Base-by-base conservation (phyloP, 2,329 filamentous ascomycete genomes). In the Balansia obtecta region DNA sequence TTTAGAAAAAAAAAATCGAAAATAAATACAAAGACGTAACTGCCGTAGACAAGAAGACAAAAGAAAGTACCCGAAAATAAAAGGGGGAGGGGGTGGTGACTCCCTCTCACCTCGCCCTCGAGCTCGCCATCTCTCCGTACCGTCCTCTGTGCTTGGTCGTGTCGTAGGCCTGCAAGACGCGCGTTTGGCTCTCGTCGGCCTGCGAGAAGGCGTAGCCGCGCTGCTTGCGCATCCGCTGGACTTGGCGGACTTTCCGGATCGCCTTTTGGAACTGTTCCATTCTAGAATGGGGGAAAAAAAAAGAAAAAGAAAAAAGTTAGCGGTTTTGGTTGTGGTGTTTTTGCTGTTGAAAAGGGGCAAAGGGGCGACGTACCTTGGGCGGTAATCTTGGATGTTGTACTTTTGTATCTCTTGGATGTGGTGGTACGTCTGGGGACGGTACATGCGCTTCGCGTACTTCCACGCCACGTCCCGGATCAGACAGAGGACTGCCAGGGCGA, bases 261-360 rank as follows among this genome's bases (percentile, higher is more conserved):
- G 93, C 93, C 71, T 98, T 98, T 71, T 98, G 93, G 75, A 98
- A 98, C 70, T 98, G 93, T 64, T 98, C 93, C 93, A 98, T 98
- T 63, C 87, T 91, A 55, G 4, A 18, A 16, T 39, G 48, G 15
- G 11, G 5, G 11, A 18, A 4, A 30, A n/a, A 39, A 30, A 39
- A 39, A 27, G 37, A 27, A 27, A 46, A 46, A 13, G 22, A n/a
- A 6, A 22, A 16, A n/a, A 33, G 20, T 32, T 5, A 38, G 20
- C n/a, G n/a, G n/a, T n/a, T n/a, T n/a, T n/a, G n/a, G n/a, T n/a
- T n/a, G n/a, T n/a, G n/a, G n/a, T n/a, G n/a, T n/a, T n/a, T n/a
- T n/a, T n/a, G n/a, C n/a, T n/a, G n/a, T n/a, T n/a, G n/a, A n/a
- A n/a, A n/a, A n/a, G n/a, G n/a, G n/a, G n/a, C n/a, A n/a, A n/a